Base-by-base conservation (phyloP, 2,329 filamentous ascomycete genomes). In the Helotiales sp. region DNA sequence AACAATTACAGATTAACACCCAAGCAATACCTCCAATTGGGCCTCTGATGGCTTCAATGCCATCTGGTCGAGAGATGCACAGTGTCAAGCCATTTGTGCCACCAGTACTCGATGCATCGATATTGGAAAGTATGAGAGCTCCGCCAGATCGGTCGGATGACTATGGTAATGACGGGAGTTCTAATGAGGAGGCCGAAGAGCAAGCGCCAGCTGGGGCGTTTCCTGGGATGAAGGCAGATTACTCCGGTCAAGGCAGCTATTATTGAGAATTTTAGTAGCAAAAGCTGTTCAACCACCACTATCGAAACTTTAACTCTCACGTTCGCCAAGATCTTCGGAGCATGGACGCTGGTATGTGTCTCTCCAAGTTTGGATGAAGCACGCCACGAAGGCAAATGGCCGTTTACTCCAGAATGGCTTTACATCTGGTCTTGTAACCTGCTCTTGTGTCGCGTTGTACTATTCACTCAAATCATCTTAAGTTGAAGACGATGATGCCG, bases 51-150 rank as follows among this genome's bases (percentile, higher is more conserved):
- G 82, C 89, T 6, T 87, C 85, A 60, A 89, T 98, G 77, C 93
- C 95, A 0, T 93, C 90, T 1, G 93, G 93, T 1, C 84, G 93
- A 62, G 93, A 97, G 67, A 91, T 96, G 53, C 89, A 96, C 63
- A 81, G 79, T 0, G 77, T 91, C 33, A 87, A 87, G 67, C 79
- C 84, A 0, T 97, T 86, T 66, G 77, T 81, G 6, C 82, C 85
- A 0, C 88, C 89, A 0, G 71, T 75, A 1, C 74, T 97, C 10
- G 88, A 89, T 42, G 77, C 81, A 10, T 81, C 86, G 27, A 76
- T 82, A 0, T 75, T 98, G 10, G 83, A 87, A 51, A 75, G 76
- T 1, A 85, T 87, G 82, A 77, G 82, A 25, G 77, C 78, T 22
- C 80, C 78, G 4, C 80, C 80, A 2, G 79, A 82, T 57, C 70